Conservation (phyloP, 2,329 filamentous ascomycete genomes). For the Trematosphaeria pertusa region DNA sequence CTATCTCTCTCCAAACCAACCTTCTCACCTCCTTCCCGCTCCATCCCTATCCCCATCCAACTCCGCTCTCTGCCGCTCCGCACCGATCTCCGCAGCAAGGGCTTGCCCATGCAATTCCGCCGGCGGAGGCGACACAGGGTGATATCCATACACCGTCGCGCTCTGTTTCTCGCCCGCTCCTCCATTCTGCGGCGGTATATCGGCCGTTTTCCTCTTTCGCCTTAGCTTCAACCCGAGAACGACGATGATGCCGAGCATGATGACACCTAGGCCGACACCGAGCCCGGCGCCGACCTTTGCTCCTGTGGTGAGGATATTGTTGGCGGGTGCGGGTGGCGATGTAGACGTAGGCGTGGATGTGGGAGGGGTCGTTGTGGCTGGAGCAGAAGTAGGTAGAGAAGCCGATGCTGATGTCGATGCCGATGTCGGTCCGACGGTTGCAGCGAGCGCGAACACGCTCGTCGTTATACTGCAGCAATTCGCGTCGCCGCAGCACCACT, state of each 20-base stretch:
- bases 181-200: too few species aligned
- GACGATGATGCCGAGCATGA: neutral
- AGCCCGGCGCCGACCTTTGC: neutral
- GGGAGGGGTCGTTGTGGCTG: neutral
- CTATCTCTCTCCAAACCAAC: too few species aligned
- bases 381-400: neutral
- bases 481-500: conserved; percentile 14
- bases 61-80: too few species aligned
- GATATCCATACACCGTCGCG: too few species aligned
- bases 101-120: too few species aligned
- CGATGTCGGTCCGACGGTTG: conserved; percentile 7
- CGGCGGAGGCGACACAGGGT: too few species aligned
- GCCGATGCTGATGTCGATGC: neutral
- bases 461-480: conserved; percentile 6
- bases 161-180: too few species aligned
- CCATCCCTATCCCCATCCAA: too few species aligned
- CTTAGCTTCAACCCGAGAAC: neutral
- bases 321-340: neutral
- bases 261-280: neutral
- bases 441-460: conserved; percentile 8
- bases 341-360: neutral
- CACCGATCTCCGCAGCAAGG: too few species aligned
- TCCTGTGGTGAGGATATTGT: neutral
- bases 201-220: too few species aligned
- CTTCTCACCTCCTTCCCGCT: too few species aligned